Percentiles rank a stretch among this genome's conserved stretches.
phyloP scores from a whole-genome alignment of 2,329 filamentous ascomycete species.

The Fusarium decemcellulare region DNA sequence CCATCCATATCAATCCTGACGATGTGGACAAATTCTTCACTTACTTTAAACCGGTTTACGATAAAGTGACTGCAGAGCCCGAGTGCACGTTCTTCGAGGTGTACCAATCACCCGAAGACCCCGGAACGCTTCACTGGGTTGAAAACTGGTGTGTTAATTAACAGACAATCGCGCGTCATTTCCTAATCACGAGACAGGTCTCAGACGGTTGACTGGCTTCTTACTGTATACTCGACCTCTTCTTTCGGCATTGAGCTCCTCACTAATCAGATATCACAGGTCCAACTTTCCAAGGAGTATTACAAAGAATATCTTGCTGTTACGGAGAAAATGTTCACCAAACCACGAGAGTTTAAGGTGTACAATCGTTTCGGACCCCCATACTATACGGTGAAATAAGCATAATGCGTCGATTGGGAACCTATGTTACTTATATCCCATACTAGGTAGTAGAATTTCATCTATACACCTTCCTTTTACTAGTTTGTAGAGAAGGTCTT shows the following conservation, averaged over 20 bases:
- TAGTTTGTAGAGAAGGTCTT: too few relatives aligned
- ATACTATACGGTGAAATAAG: neutral
- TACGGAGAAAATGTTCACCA: conserved; percentile 7
- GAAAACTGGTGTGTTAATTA: conserved; percentile 11
- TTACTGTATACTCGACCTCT: neutral
- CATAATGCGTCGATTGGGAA: neutral
- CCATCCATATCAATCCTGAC: conserved; percentile 43
- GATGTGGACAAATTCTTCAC: conserved; percentile 15
- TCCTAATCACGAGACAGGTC: neutral
- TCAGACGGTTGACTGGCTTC: conserved; percentile 1
- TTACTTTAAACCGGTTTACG: conserved; percentile 15
- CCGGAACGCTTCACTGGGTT: conserved; percentile 12
- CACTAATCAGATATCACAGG: neutral
- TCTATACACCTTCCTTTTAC: too few relatives aligned
- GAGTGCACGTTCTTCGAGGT: conserved; percentile 28
- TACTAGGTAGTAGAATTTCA: too few relatives aligned
- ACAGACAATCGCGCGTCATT: neutral
- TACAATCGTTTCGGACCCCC: neutral
- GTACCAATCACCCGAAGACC: conserved; percentile 18
- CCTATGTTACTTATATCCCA: too few relatives aligned
- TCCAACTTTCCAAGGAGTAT: conserved; percentile 9
- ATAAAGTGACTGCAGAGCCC: conserved; percentile 15
- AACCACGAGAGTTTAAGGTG: conserved; percentile 3
- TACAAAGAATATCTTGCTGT: conserved; percentile 11
- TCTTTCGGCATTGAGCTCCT: neutral